Evolutionary conservation across 805 yeast species (phyloP), one percentile per base, ranked within the genome.

Genomic region (Wickerhamiella slavikovae): DNA sequence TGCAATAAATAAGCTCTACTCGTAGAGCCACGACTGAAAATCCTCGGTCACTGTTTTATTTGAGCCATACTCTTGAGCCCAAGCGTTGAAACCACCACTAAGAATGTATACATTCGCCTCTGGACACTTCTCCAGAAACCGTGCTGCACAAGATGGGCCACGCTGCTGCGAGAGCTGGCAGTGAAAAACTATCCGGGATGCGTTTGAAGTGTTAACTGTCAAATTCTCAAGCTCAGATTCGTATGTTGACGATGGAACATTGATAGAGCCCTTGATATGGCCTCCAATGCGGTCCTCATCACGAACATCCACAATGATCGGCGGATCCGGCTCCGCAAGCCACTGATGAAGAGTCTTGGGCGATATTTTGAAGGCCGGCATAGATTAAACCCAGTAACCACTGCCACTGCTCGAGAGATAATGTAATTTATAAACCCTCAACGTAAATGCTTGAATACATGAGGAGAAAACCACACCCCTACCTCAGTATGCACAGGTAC

Each of bases 131-230:
- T 19, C 60, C 43, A 41, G 75, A 74, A 41, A 57, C 58, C 51
- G 71, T 53, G 28, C 29, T 0, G 95, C 82, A 3, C 93, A 66
- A 3, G 77, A 58, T 0, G 96, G 96, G 0, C 96, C 96, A 30
- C 98, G 58, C 35, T 74, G 91, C 50, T 89, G 96, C 3, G 91
- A 73, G 18, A 77, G 58, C 17, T 83, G 82, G 50, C 98, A 85
- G 48, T 89, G 94, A 54, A 85, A 89, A 0, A 89, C 74, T 0
- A 80, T 66, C 31, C 64, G 68, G 25, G 59, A 54, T 5, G 41
- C 33, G n/a, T 44, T 47, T 8, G 50, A 44, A 20, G 62, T 45
- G 24, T 51, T 38, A n/a, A 44, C 39, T 14, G 52, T 40, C 23
- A 64, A 56, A 5, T 53, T 55, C 2, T 57, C 58, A 17, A 60